A percentile compares a stretch with the other conserved stretches of the same genome.
These are phyloP conservation scores for Naganishia randhawae DNA, from an alignment of 768 basidiomycete species.

Conservation along the genomic window DNA sequence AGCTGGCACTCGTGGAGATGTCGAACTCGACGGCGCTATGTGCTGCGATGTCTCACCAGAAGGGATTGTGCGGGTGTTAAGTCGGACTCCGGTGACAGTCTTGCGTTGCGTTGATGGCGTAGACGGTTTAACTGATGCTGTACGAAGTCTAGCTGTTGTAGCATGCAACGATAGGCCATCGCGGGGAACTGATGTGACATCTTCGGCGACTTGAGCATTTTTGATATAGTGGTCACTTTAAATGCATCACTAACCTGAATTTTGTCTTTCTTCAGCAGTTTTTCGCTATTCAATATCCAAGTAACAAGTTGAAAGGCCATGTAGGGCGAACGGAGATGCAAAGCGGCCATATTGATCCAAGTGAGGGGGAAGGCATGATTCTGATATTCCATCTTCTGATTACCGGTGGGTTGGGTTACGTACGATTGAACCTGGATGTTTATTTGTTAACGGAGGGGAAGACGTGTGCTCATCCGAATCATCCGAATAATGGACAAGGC, in stretches of 20 bases:
- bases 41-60: not conserved
- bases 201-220: too few relatives aligned
- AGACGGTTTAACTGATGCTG: not conserved
- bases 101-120: not conserved
- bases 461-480: conserved; percentile 3
- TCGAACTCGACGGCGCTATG: not conserved
- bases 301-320: not conserved
- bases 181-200: too few relatives aligned
- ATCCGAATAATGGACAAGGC: conserved; percentile 14
- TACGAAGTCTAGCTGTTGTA: not conserved
- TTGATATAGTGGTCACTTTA: too few relatives aligned
- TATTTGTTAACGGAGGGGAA: not conserved
- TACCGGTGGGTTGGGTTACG: not conserved
- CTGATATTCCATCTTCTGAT: not conserved
- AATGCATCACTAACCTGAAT: too few relatives aligned
- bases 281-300: not conserved
- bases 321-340: not conserved
- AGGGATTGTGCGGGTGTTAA: not conserved
- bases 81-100: not conserved
- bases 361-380: not conserved
- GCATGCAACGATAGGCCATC: too few relatives aligned
- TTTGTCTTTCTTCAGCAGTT: not conserved
- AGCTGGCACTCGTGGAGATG: not conserved
- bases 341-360: not conserved
- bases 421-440: not conserved